Evolutionary conservation across 768 basidiomycete genomes (phyloP), one percentile per base, ranked within the genome.

Genomic region (Rubroboletus pulcherrimus): DNA sequence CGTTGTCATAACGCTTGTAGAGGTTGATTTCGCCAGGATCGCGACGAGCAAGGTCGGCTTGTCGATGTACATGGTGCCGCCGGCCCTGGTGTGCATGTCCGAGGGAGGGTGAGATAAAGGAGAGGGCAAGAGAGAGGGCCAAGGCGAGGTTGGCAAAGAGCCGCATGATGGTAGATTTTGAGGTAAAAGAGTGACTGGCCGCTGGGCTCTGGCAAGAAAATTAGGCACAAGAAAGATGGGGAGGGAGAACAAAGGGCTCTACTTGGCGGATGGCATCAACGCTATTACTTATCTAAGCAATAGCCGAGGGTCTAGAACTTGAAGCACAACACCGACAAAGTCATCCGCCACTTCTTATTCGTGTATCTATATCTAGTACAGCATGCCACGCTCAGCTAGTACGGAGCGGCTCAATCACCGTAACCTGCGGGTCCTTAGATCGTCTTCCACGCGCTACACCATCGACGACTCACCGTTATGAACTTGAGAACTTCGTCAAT

Each of bases 401-500:
- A 26, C 26, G 71, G 8, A 81, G 79, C 34, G 82, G 82, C n/a
- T 81, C 76, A 38, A 86, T 66, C 51, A 82, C 77, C n/a, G 76
- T 81, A 31, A 80, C 72, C 84, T 87, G 56, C 19, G 19, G 12
- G 4, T 12, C 7, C 37, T 60, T 5, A 65, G 59, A 41, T 26
- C 26, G 19, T 26, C 26, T 29, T 53, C 19, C 26, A 11, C 12
- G 11, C 4, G 5, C 21, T 5, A 35, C 6, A 34, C 14, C 19
- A 15, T 9, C 19, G 14, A 50, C 14, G 10, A 70, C 86, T 70
- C 63, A 90, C 90, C 63, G 89, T 82, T 51, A 90, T 71, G 59
- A 88, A 85, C 71, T 98, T 98, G 67, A 98, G 77, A 26, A 89
- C 64, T 72, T 98, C 97, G 72, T 98, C 96, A 46, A 98, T 86